A percentile compares a stretch with the other conserved stretches of the same genome.
These are phyloP conservation scores for Lasiodiplodia citricola DNA, from an alignment of 2,329 filamentous ascomycete species.

Conservation along the genomic window DNA sequence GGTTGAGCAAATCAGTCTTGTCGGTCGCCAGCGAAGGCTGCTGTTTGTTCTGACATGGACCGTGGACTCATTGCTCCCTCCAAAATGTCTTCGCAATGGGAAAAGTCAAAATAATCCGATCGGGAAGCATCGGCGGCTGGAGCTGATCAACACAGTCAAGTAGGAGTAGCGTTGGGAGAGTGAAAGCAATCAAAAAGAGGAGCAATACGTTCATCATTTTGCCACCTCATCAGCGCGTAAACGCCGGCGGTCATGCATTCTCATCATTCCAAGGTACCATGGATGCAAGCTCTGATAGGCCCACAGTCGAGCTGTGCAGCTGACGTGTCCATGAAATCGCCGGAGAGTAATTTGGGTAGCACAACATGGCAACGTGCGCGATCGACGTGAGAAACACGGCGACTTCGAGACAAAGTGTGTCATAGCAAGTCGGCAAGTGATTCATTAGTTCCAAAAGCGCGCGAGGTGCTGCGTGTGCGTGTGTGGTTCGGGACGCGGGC, in stretches of 20 bases:
- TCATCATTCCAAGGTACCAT: neutral
- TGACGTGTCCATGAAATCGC: neutral
- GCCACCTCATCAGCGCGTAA: neutral
- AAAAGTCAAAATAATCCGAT: neutral
- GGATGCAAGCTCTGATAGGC: neutral
- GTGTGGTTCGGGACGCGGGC: neutral
- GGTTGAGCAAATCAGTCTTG: neutral
- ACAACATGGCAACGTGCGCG: neutral
- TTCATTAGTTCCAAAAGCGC: neutral
- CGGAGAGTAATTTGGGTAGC: neutral
- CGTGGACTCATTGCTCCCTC: neutral
- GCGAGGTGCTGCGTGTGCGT: neutral
- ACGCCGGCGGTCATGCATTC: too few relatives aligned
- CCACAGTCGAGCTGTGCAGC: neutral
- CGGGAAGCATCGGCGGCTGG: neutral
- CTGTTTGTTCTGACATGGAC: neutral
- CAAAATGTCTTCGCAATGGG: neutral
- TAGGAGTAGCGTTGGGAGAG: neutral
- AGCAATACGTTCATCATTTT: neutral
- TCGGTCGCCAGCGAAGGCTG: neutral
- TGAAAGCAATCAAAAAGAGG: neutral
- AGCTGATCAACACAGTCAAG: neutral
- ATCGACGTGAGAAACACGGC: neutral
- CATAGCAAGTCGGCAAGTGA: neutral
- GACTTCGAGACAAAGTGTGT: neutral